Conservation (phyloP, 1,284 basidiomycete genomes). For the Tremellales sp. region DNA sequence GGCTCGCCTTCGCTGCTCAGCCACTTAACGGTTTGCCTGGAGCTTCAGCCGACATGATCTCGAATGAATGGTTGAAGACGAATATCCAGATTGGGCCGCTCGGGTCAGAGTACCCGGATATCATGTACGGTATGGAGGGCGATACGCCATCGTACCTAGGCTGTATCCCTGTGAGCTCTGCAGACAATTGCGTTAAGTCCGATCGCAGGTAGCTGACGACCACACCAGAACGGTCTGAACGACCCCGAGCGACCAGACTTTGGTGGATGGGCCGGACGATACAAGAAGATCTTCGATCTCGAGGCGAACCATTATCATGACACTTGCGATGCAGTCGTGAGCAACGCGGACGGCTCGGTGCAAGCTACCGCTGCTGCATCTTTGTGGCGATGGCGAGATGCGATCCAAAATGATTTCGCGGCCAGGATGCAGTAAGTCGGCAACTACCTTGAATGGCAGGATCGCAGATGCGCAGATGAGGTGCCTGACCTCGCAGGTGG, state of each 20-base stretch:
- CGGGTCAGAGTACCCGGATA: slow-evolving; percentile 8
- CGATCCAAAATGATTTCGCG: slow-evolving; percentile 12
- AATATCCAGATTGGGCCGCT: slow-evolving; percentile 14
- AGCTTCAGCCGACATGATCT: slow-evolving; percentile 1
- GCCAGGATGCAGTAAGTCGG: slow-evolving; percentile 13
- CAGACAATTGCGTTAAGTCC: not conserved
- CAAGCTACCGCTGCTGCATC: slow-evolving; percentile 5
- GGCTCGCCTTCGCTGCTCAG: slow-evolving; percentile 10
- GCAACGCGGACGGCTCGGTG: slow-evolving; percentile 6
- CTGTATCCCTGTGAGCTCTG: slow-evolving; percentile 10
- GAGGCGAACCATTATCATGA: slow-evolving; percentile 11
- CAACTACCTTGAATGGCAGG: slow-evolving; percentile 2
- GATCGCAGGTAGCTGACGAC: not conserved
- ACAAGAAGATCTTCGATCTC: slow-evolving; percentile 9
- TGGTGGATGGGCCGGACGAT: slow-evolving; percentile 18
- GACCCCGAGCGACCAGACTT: slow-evolving; percentile 10
- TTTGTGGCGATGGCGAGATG: slow-evolving; percentile 14
- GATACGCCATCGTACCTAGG: slow-evolving; percentile 12
- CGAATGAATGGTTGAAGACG: slow-evolving; percentile 7
- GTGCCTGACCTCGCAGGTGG: no score
- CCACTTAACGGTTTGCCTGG: not conserved
- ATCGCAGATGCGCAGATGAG: not conserved
- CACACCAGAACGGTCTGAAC: slow-evolving; percentile 10
- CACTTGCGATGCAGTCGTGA: slow-evolving; percentile 6
- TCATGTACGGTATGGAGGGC: slow-evolving; percentile 14